Conservation (phyloP, 1,284 basidiomycete species). For the Flammula alnicola region DNA sequence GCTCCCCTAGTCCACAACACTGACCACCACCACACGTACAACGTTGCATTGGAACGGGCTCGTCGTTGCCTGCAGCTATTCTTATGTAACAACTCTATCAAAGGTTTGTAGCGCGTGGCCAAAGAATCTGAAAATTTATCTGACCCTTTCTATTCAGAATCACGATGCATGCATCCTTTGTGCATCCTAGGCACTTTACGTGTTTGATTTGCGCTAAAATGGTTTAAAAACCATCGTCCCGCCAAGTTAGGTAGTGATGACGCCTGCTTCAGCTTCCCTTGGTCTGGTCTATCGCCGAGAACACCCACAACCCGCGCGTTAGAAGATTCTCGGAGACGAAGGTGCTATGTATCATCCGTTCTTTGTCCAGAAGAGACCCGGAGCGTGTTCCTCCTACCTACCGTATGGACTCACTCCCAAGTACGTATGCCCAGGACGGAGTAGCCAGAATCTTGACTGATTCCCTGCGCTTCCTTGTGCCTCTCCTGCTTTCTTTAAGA, state of each 20-base stretch:
- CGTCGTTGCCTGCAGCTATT: neutral
- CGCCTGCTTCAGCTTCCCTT: slow-evolving; percentile 17
- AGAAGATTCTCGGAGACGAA: slow-evolving; percentile 29
- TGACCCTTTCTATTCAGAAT: slow-evolving; percentile 24
- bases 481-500: slow-evolving; percentile 30
- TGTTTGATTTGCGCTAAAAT: slow-evolving; percentile 25
- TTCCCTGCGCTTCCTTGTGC: slow-evolving; percentile 29
- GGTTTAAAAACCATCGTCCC: slow-evolving; percentile 14
- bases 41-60: no score
- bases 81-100: slow-evolving; percentile 4
- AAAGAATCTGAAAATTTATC: slow-evolving; percentile 13
- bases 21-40: no score
- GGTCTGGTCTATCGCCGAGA: slow-evolving; percentile 25
- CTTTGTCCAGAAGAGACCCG: slow-evolving; percentile 24
- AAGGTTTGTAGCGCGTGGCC: slow-evolving; percentile 15
- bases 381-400: slow-evolving; percentile 22
- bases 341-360: slow-evolving; percentile 25
- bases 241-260: slow-evolving; percentile 20
- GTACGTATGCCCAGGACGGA: slow-evolving; percentile 26
- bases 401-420: slow-evolving; percentile 21
- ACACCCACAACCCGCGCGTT: slow-evolving; percentile 25
- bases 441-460: slow-evolving; percentile 26
- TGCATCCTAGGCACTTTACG: slow-evolving; percentile 21
- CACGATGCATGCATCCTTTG: slow-evolving; percentile 7
- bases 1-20: no score